Evolutionary conservation across 1,139 yeast genomes (phyloP).

Genomic region (Suhomyces atakaporum): DNA sequence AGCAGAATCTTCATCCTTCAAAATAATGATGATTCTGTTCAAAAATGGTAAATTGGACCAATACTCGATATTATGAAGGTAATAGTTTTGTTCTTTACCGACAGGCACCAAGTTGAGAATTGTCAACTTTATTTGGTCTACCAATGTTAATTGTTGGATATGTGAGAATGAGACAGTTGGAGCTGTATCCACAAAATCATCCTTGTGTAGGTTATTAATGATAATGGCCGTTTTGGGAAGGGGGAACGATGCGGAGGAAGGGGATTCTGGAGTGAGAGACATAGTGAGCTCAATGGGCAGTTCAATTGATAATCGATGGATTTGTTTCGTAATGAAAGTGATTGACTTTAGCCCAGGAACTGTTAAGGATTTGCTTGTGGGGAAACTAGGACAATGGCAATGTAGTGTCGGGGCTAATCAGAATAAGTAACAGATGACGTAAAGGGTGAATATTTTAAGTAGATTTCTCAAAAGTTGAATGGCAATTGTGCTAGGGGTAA

Average conservation of each 20-base stretch:
- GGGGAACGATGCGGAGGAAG: constrained; percentile 3
- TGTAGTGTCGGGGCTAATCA: too few species aligned
- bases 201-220: constrained; percentile 35
- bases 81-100: constrained; percentile 24
- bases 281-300: too few species aligned
- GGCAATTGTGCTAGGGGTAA: background rate
- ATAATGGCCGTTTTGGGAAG: constrained; percentile 37
- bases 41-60: constrained; percentile 51
- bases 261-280: constrained; percentile 10
- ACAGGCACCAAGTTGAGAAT: constrained; percentile 28
- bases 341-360: too few species aligned
- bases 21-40: constrained; percentile 42
- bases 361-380: too few species aligned
- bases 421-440: too few species aligned
- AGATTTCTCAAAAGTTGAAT: too few species aligned
- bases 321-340: too few species aligned
- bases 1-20: constrained; percentile 37
- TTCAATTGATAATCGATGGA: too few species aligned
- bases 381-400: too few species aligned
- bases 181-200: constrained; percentile 29
- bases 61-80: constrained; percentile 33
- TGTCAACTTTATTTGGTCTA: constrained; percentile 37
- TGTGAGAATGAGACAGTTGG: background rate
- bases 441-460: too few species aligned
- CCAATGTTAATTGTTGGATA: constrained; percentile 27